Base-by-base conservation (phyloP, 208 protist species). In the Leishmania braziliensis region DNA sequence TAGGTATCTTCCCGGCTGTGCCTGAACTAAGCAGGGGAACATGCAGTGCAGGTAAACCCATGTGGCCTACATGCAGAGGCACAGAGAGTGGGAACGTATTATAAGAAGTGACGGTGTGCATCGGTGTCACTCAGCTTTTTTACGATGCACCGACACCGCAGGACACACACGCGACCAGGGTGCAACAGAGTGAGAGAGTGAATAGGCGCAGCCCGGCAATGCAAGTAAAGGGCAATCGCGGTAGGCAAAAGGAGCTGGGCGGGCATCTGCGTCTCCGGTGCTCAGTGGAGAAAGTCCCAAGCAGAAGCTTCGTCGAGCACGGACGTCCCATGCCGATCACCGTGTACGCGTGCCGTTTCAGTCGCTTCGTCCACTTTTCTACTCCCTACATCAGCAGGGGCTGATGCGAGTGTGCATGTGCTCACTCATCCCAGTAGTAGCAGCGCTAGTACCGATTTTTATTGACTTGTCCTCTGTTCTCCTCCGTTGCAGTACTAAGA, bases 11-110 rank as follows among this genome's bases (percentile, higher is more conserved):
- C 91, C 89, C 8, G 89, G 86, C 16, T 87, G 78, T 23, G 84
- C 51, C 77, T 86, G 78, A 3, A 80, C 84, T n/a, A 95, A 69
- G 78, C 93, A 94, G 14, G 91, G 85, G 62, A 88, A 84, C 87
- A 91, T 88, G 63, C 63, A 20, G 63, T 79, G 77, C 82, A 86
- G 70, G 26, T 74, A 73, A 23, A 29, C 10, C 56, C 77, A 16
- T 54, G 75, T 80, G 23, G 54, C 33, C 5, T 62, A 46, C 51
- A 72, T 76, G 3, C 69, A 29, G 26, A 14, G 1, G 20, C 39
- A 48, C 29, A 48, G 26, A 51, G 39, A 73, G 14, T 9, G 43
- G 39, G 43, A 46, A 54, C 10, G 14, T 6, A n/a, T 9, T 18
- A 46, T 33, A 16, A 36, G 39, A 73, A 8, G 0, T 23, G 26